Evolutionary conservation across 1,284 basidiomycete genomes (phyloP), one percentile per base, ranked within the genome.

Genomic region (Heliocybe sulcata): DNA sequence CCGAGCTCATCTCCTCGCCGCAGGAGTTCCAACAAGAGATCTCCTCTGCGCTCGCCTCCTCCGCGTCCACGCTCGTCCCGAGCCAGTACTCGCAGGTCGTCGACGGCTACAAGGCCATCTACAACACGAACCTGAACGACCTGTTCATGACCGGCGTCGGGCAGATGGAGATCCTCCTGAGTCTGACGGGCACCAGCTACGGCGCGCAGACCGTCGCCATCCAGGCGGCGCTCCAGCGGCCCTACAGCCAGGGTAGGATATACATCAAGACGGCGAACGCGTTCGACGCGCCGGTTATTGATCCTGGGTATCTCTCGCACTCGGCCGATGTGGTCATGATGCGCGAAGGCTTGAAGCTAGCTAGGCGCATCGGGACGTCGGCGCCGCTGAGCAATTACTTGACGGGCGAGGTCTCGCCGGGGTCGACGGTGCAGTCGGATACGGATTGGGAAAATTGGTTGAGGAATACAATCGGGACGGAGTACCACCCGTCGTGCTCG

Each of bases 161-260:
- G 0, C 75, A 82, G 60, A 70, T 86, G 26, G 85, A 90, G 67
- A 71, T 90, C n/a, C 66, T 87, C 27, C 67, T 87, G 49, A 76
- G 75, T 53, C 69, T 85, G 58, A 83, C 80, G 16, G 71, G 76
- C 4, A 70, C 75, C 0, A 69, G 71, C 16, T 62, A 62, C 49
- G 58, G 62, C 45, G 65, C 62, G 38, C 66, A 71, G 49, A 67
- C 67, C 16, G 71, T 85, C 49, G 72, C 72, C 2, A 75, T 90
- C 45, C 85, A 89, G 64, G 79, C 80, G 3, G 86, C 85, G 0
- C 65, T 87, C 26, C 86, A 90, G 64, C 83, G 85, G 61, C 82
- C 85, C 0, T 73, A 85, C 58, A 82, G 71, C 45, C 67, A 69
- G 51, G 72, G 72, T n/a, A 63, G 63, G 0, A 50, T 74, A 3